phyloP scores from a whole-genome alignment of 2,329 filamentous ascomycete genomes.

The Aspergillus nomiae region DNA sequence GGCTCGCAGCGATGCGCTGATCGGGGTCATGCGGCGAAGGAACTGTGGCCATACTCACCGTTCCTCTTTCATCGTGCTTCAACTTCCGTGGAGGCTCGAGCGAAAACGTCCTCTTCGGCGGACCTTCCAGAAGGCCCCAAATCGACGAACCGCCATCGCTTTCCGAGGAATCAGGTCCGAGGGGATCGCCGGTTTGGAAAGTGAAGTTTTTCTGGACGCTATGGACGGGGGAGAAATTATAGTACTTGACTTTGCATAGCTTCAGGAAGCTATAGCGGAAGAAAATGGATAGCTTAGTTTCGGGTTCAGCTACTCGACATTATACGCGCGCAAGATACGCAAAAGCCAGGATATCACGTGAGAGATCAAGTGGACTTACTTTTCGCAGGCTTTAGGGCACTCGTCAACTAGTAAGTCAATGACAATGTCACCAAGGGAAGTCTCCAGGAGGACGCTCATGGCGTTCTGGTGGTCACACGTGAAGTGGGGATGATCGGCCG shows the following conservation, averaged over 20 bases:
- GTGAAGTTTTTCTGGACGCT: conserved; percentile 93
- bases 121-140: conserved; percentile 77
- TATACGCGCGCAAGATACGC: conserved; percentile 23
- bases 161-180: conserved; percentile 78
- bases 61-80: conserved; percentile 86
- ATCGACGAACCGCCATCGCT: conserved; percentile 93
- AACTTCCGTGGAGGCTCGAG: conserved; percentile 84
- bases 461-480: conserved; percentile 18
- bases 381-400: conserved; percentile 89
- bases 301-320: conserved; percentile 55
- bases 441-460: conserved; percentile 95
- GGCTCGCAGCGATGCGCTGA: conserved; percentile 78
- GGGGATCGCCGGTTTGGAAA: conserved; percentile 92
- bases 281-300: conserved; percentile 53
- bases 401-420: conserved; percentile 89
- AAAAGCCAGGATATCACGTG: background rate
- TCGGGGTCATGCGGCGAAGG: conserved; percentile 76
- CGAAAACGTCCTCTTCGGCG: conserved; percentile 73
- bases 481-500: conserved; percentile 18
- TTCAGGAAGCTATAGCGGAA: conserved; percentile 77
- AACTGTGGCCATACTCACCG: conserved; percentile 96
- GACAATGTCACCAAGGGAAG: conserved; percentile 88
- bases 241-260: conserved; percentile 98
- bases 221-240: conserved; percentile 94
- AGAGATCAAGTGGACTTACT: conserved; percentile 62